Base-by-base conservation (phyloP, 352 stramenopile species). In the Phytophthora sp. region DNA sequence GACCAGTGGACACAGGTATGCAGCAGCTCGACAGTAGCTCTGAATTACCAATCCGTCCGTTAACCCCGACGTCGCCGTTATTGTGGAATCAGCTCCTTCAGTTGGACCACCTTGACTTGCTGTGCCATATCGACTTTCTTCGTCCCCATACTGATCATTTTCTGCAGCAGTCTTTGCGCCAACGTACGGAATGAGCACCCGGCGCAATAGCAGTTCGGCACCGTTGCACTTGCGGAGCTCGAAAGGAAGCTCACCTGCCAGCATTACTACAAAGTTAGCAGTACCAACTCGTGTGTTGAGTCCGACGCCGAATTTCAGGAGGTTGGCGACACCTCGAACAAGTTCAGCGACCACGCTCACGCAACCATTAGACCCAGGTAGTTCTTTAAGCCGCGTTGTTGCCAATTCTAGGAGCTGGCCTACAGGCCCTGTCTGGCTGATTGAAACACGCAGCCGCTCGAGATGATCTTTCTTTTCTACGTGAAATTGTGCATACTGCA, bases 401-500 rank as follows among this genome's bases (percentile, higher is more conserved):
- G 80, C 69, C 30, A 88, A 63, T 26, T 88, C 77, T 1, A 94
- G 50, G 13, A 94, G 64, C 55, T 92, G 84, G 5, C 86, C 86
- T 10, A 94, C 84, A 24, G 86, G 86, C 26, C 84, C 83, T 11
- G 82, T 69, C 44, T 92, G 82, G 32, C 86, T 94, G 18, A 94
- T 74, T 5, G 78, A 89, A 7, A 94, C 79, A 43, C 86, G 82
- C n/a, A 92, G 52, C 5, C 84, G 78, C 51, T 94, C 86, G 13
- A 94, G 64, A 46, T 94, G 76, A 26, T 91, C 82, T 57, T 94
- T 94, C 64, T 94, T 89, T 51, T 92, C 69, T 27, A 94, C 86
- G 35, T 94, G 86, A 49, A 94, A 94, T 62, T 94, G 86, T 4
- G 86, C 86, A 48, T 94, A 94, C 62, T 94, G 86, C 0, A 94